Conservation (phyloP, 345 rosid species). For the Luvunga scandens region DNA sequence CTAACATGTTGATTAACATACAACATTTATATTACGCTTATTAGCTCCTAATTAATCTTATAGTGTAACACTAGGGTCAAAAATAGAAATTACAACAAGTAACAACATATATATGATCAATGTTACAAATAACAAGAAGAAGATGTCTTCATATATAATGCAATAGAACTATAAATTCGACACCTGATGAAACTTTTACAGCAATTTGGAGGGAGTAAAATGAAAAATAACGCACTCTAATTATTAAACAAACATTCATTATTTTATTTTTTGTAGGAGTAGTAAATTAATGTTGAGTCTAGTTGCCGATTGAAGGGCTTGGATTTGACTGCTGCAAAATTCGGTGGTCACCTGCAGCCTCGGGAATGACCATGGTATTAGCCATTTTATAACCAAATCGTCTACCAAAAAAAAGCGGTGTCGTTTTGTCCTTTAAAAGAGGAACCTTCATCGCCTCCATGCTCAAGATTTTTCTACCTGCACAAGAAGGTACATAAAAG, state of each 20-base stretch:
- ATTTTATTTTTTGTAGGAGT: background rate
- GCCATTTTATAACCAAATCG: background rate
- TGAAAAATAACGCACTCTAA: too few species aligned
- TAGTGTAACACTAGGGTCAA: too few species aligned
- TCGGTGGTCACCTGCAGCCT: background rate
- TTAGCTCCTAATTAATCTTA: too few species aligned
- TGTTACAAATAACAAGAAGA: too few species aligned
- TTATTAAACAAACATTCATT: background rate
- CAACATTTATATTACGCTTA: too few species aligned
- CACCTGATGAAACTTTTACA: too few species aligned
- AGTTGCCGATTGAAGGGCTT: background rate
- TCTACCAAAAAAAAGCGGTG: background rate
- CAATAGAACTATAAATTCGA: too few species aligned
- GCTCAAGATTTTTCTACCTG: conserved; percentile 3
- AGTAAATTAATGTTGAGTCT: background rate
- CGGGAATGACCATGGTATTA: background rate
- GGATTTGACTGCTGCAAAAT: background rate
- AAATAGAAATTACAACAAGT: too few species aligned
- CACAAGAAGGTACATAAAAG: background rate
- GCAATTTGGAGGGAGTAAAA: too few species aligned
- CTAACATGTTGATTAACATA: too few species aligned
- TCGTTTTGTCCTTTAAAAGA: background rate
- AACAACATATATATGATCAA: too few species aligned
- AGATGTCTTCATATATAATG: too few species aligned
- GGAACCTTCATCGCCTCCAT: background rate